These are phyloP conservation scores for Glycine latifolia DNA, from an alignment of 306 rosid species.

Conservation along the genomic window DNA sequence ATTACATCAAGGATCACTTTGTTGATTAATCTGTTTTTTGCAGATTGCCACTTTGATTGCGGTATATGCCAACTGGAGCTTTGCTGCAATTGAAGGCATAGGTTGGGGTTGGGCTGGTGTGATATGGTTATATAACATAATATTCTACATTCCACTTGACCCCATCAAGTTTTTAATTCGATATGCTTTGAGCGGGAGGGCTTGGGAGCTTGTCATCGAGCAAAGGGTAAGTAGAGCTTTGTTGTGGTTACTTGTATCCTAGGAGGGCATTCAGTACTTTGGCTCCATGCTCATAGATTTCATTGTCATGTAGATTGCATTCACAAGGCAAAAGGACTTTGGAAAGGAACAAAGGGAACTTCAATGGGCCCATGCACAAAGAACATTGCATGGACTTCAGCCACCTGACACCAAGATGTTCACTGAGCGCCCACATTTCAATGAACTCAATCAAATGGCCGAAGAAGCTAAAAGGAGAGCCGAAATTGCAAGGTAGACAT, in stretches of 20 bases:
- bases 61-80: slow-evolving; percentile 85
- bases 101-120: slow-evolving; percentile 99
- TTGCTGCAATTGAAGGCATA: slow-evolving; percentile 90
- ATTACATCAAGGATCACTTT: background rate
- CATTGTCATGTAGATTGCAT: slow-evolving; percentile 70
- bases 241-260: background rate
- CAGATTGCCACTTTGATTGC: slow-evolving; percentile 94
- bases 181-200: slow-evolving; percentile 83
- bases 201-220: slow-evolving; percentile 95
- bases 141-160: slow-evolving; percentile 87
- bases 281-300: slow-evolving; percentile 9
- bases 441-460: slow-evolving; percentile 88
- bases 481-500: slow-evolving; percentile 77
- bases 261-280: slow-evolving; percentile 22
- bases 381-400: slow-evolving; percentile 85
- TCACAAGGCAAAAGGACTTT: slow-evolving; percentile 93
- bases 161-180: slow-evolving; percentile 77
- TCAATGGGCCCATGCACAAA: slow-evolving; percentile 95
- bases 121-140: slow-evolving; percentile 82
- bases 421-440: slow-evolving; percentile 79
- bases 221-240: slow-evolving; percentile 69
- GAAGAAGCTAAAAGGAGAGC: slow-evolving; percentile 98
- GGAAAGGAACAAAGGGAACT: slow-evolving; percentile 97
- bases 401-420: slow-evolving; percentile 86
- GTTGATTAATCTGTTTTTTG: slow-evolving; percentile 27